Conservation (phyloP, 208 protist genomes). For the Trypanosoma platydactyli region DNA sequence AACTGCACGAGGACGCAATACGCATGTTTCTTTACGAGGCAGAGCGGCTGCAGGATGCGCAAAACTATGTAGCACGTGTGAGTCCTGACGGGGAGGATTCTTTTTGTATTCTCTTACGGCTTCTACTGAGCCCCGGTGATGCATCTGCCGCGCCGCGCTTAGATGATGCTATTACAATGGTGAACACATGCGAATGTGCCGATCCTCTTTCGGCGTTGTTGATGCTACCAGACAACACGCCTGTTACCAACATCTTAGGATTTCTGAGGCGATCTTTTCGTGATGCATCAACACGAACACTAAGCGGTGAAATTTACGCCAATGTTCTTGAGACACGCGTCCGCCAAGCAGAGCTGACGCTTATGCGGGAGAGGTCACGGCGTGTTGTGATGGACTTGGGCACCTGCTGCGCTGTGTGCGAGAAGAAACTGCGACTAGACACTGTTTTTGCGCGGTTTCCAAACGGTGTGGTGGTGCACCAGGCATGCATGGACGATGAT, state of each 20-base stretch:
- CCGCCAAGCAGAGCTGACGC: slow-evolving; percentile 24
- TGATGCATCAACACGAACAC: slow-evolving; percentile 32
- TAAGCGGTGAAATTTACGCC: slow-evolving; percentile 34
- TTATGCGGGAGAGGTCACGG: slow-evolving; percentile 29
- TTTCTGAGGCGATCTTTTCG: slow-evolving; percentile 59
- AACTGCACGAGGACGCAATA: slow-evolving; percentile 52
- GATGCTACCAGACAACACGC: slow-evolving; percentile 62
- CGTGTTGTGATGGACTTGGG: slow-evolving; percentile 31
- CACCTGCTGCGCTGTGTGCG: slow-evolving; percentile 60
- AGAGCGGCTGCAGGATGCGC: slow-evolving; percentile 38
- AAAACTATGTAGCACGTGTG: slow-evolving; percentile 49
- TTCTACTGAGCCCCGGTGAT: slow-evolving; percentile 31
- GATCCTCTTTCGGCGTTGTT: slow-evolving; percentile 48
- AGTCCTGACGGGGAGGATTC: slow-evolving; percentile 37
- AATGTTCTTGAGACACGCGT: slow-evolving; percentile 35
- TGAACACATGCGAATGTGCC: slow-evolving; percentile 46
- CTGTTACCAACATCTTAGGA: slow-evolving; percentile 33
- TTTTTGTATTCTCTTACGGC: slow-evolving; percentile 39
- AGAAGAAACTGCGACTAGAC: slow-evolving; percentile 51
- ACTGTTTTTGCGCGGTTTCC: slow-evolving; percentile 67
- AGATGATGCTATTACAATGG: slow-evolving; percentile 41
- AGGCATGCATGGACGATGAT: slow-evolving; percentile 54
- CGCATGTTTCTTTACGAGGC: slow-evolving; percentile 63
- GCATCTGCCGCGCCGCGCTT: slow-evolving; percentile 13
- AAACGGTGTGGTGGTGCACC: slow-evolving; percentile 64